Evolutionary conservation across 805 yeast species (phyloP).

Genomic region (Candida silvatica): DNA sequence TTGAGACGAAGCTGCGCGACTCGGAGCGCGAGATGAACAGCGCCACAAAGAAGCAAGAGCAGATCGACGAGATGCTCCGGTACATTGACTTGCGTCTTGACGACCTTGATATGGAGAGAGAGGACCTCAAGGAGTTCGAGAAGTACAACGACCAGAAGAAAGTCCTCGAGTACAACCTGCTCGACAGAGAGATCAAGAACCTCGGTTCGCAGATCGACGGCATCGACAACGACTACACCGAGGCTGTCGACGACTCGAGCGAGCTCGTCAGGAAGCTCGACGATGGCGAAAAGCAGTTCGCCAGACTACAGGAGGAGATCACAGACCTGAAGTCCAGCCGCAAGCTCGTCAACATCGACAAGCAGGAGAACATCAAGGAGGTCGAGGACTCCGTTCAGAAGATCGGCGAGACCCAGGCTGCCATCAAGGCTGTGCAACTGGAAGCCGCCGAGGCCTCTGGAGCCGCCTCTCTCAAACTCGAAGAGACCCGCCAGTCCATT

Average conservation of each 20-base stretch:
- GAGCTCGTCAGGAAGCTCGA: conserved; percentile 47
- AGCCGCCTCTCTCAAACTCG: conserved; percentile 13
- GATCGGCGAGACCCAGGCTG: conserved; percentile 36
- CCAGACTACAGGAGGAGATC: conserved; percentile 36
- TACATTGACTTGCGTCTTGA: conserved; percentile 64
- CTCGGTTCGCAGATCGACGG: conserved; percentile 51
- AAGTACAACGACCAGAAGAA: conserved; percentile 58
- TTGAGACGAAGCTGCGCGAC: conserved; percentile 73
- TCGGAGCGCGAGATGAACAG: conserved; percentile 72
- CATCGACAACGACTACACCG: conserved; percentile 49
- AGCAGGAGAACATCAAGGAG: conserved; percentile 42
- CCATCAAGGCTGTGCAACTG: conserved; percentile 24
- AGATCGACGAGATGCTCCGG: conserved; percentile 64
- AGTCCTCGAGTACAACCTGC: conserved; percentile 63
- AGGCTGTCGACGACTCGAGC: conserved; percentile 43
- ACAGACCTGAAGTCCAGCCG: conserved; percentile 37
- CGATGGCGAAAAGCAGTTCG: conserved; percentile 46
- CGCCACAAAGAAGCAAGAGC: conserved; percentile 58
- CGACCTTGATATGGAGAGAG: conserved; percentile 75
- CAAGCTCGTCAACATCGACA: conserved; percentile 47
- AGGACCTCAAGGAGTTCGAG: conserved; percentile 65
- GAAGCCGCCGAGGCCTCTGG: conserved; percentile 7
- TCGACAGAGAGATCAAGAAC: conserved; percentile 66
- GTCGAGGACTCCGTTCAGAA: conserved; percentile 38
- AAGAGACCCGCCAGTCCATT: conserved; percentile 21